These are phyloP conservation scores for Danielia reshetovae DNA, from an alignment of 805 yeast species.

Conservation along the genomic window DNA sequence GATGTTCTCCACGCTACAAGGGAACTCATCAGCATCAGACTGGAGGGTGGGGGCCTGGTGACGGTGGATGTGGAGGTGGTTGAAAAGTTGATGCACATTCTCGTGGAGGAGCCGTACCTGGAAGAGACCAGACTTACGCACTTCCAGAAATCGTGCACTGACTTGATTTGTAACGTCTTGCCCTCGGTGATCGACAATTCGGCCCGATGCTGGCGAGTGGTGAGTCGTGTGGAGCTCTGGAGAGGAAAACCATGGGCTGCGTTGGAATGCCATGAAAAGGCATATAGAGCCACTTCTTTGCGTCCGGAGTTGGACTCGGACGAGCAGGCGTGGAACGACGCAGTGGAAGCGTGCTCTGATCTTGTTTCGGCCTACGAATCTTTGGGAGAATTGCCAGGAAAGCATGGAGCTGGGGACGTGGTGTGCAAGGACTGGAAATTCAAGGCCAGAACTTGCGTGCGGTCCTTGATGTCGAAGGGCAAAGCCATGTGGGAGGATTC, in stretches of 20 bases:
- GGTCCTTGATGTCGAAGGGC: constrained; percentile 77
- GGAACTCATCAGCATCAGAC: constrained; percentile 54
- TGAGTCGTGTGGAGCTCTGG: constrained; percentile 88
- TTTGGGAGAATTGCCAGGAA: constrained; percentile 80
- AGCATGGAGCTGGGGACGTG: constrained; percentile 72
- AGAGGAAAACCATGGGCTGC: constrained; percentile 84
- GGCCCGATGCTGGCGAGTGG: constrained; percentile 72
- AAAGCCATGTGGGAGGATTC: constrained; percentile 74
- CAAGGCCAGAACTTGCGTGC: constrained; percentile 68
- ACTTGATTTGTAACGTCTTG: constrained; percentile 63
- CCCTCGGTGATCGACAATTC: constrained; percentile 68
- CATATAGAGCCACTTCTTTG: constrained; percentile 67
- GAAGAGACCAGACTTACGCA: constrained; percentile 42
- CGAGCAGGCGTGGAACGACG: constrained; percentile 67
- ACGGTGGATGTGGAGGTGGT: constrained; percentile 72
- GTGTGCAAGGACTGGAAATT: constrained; percentile 92
- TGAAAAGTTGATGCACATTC: constrained; percentile 65
- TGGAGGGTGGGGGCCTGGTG: constrained; percentile 54
- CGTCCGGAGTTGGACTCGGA: constrained; percentile 60
- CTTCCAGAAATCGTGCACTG: constrained; percentile 67
- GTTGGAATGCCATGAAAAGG: constrained; percentile 80
- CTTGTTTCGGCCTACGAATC: constrained; percentile 82
- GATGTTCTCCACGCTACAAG: constrained; percentile 78
- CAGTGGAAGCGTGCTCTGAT: constrained; percentile 75
- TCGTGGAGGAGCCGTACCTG: constrained; percentile 47